Evolutionary conservation across 2,329 filamentous ascomycete genomes (phyloP), one percentile per base, ranked within the genome.

Genomic region (Moelleriella libera): DNA sequence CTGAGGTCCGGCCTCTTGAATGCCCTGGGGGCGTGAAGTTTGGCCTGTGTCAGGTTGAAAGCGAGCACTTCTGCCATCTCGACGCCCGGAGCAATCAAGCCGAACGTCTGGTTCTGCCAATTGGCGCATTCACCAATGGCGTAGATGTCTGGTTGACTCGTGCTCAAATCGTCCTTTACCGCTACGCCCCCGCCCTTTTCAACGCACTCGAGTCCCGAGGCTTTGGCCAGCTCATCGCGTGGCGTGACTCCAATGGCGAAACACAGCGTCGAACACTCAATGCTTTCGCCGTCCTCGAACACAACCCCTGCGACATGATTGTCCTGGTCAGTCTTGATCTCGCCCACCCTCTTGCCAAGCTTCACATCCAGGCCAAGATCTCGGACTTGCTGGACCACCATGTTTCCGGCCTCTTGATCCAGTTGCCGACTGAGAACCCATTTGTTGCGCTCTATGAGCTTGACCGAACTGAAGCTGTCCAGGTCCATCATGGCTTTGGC

Each of bases 1-100:
- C 88, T 94, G 41, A 95, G 70, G 61, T 95, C 88, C 0, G 88
- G 89, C 5, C 82, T 70, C 62, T 86, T 87, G 70, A 94, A 94
- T 31, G 69, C 70, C 32, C 84, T 72, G 2, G 78, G 77, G 6
- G 77, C 64, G 59, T 90, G 84, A 2, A 78, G 74, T 58, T 83
- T 82, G 32, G 86, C 85, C 60, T 89, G 83, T 4, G 88, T 94
- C 49, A 96, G 76, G 62, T 95, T 95, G 70, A 92, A 95, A 9
- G 88, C 80, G 3, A 95, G 76, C 1, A 95, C 82, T 55, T 94
- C 88, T 0, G 89, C 89, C 86, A 94, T 94, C 63, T 94, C 89
- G 37, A 95, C 76, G 14, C 88, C 88, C 0, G 88, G 88, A 0
- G 85, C 88, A 55, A 96, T 94, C 21, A 96, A 76, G 5, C 88